Evolutionary conservation across 371 early-diverging fungal species (phyloP).

Genomic region (Rhizopus stolonifer): DNA sequence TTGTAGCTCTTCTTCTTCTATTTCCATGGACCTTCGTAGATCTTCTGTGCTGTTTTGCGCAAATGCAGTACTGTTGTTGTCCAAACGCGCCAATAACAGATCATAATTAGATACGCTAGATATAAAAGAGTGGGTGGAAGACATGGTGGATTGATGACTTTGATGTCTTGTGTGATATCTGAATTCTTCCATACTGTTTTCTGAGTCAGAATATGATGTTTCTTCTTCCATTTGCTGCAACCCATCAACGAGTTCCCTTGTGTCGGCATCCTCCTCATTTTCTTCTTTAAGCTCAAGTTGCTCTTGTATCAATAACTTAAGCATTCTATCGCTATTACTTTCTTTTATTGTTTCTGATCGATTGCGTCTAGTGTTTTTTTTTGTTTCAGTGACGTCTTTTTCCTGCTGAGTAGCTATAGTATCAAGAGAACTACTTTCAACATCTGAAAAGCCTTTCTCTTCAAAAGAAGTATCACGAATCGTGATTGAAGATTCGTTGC

Average conservation of each 20-base stretch:
- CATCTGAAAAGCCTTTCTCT: slow-evolving; percentile 19
- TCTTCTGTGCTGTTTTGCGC: slow-evolving; percentile 24
- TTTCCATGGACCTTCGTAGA: slow-evolving; percentile 36
- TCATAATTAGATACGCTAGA: slow-evolving; percentile 52
- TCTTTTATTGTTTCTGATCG: slow-evolving; percentile 27
- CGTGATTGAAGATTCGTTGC: slow-evolving; percentile 16
- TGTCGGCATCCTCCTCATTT: background rate
- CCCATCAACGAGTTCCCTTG: slow-evolving; percentile 24
- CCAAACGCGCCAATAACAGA: slow-evolving; percentile 64
- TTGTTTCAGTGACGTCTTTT: background rate
- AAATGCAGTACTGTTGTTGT: slow-evolving; percentile 36
- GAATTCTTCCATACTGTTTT: slow-evolving; percentile 11
- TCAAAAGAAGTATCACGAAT: slow-evolving; percentile 15
- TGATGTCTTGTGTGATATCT: slow-evolving; percentile 22
- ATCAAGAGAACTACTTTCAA: slow-evolving; percentile 18
- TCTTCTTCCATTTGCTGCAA: slow-evolving; percentile 16
- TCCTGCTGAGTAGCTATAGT: slow-evolving; percentile 21
- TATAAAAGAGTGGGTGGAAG: slow-evolving; percentile 31
- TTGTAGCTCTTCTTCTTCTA: slow-evolving; percentile 33
- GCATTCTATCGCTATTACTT: slow-evolving; percentile 1
- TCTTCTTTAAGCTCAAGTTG: background rate
- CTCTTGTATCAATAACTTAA: background rate
- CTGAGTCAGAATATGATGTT: slow-evolving; percentile 28
- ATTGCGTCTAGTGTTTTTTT: slow-evolving; percentile 5
- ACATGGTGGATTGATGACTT: slow-evolving; percentile 42